Evolutionary conservation across 2,329 filamentous ascomycete species (phyloP).

Genomic region (Microdochium bolleyi): DNA sequence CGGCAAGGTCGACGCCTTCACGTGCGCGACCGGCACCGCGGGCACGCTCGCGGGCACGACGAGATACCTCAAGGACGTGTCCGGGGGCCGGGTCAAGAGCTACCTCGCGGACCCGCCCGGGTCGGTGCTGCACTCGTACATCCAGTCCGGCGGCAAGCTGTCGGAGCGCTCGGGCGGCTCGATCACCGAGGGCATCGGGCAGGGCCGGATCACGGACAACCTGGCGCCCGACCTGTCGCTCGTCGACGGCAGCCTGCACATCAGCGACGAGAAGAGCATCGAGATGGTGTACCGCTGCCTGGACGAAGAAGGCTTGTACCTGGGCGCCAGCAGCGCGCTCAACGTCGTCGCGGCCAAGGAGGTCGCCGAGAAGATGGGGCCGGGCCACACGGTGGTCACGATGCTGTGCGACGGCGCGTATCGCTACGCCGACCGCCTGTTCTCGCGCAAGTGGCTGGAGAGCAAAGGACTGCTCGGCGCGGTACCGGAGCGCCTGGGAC

Average conservation of each 20-base stretch:
- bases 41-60: slow-evolving; percentile 88
- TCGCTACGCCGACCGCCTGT: slow-evolving; percentile 87
- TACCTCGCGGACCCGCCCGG: slow-evolving; percentile 93
- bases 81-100: slow-evolving; percentile 69
- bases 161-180: slow-evolving; percentile 75
- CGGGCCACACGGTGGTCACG: slow-evolving; percentile 85
- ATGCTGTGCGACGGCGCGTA: slow-evolving; percentile 96
- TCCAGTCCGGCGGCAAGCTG: slow-evolving; percentile 75
- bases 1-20: slow-evolving; percentile 87
- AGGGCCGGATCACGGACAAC: slow-evolving; percentile 95
- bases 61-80: slow-evolving; percentile 78
- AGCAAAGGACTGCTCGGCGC: slow-evolving; percentile 75
- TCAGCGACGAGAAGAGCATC: slow-evolving; percentile 89
- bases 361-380: slow-evolving; percentile 82
- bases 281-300: slow-evolving; percentile 96
- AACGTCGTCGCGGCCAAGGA: slow-evolving; percentile 96
- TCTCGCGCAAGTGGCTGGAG: slow-evolving; percentile 84
- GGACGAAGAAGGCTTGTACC: slow-evolving; percentile 91
- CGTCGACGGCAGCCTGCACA: slow-evolving; percentile 75
- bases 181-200: slow-evolving; percentile 97
- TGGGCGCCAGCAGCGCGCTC: slow-evolving; percentile 86
- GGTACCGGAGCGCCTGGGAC: slow-evolving; percentile 77
- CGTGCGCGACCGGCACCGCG: slow-evolving; percentile 86
- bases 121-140: slow-evolving; percentile 86
- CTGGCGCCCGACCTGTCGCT: slow-evolving; percentile 75